Conservation (phyloP, 2,329 filamentous ascomycete species). For the Elsinoe perseae region DNA sequence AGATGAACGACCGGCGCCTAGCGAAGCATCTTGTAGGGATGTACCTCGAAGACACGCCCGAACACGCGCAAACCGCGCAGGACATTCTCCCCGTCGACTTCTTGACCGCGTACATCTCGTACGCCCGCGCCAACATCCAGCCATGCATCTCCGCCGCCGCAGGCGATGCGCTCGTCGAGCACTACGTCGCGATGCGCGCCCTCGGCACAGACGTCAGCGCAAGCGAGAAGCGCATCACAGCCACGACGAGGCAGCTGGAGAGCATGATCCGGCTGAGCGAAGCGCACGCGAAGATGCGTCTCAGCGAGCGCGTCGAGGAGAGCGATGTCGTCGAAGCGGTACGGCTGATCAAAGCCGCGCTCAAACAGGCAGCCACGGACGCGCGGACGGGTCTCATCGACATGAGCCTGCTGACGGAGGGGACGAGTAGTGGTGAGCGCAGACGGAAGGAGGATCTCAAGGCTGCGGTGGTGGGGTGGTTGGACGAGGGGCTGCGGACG, state of each 20-base stretch:
- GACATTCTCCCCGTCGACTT: slow-evolving; percentile 88
- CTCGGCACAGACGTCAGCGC: slow-evolving; percentile 65
- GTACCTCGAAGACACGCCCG: slow-evolving; percentile 91
- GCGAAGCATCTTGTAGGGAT: slow-evolving; percentile 90
- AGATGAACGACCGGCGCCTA: slow-evolving; percentile 77
- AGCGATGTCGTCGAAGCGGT: slow-evolving; percentile 85
- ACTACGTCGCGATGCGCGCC: slow-evolving; percentile 92
- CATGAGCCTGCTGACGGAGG: slow-evolving; percentile 91
- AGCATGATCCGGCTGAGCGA: slow-evolving; percentile 97
- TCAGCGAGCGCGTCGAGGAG: slow-evolving; percentile 65
- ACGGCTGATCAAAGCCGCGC: slow-evolving; percentile 81
- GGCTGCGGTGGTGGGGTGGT: slow-evolving; percentile 60
- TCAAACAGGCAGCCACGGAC: slow-evolving; percentile 97
- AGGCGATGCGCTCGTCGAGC: slow-evolving; percentile 71
- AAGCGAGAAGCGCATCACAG: slow-evolving; percentile 91
- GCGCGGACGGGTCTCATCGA: slow-evolving; percentile 84
- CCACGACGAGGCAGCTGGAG: slow-evolving; percentile 92
- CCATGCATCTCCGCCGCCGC: slow-evolving; percentile 73
- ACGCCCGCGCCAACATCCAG: slow-evolving; percentile 79
- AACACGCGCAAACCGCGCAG: slow-evolving; percentile 56
- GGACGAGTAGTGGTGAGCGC: slow-evolving; percentile 81
- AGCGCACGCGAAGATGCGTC: slow-evolving; percentile 96
- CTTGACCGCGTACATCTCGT: slow-evolving; percentile 93
- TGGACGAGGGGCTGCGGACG: slow-evolving; percentile 70
- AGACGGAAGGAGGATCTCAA: slow-evolving; percentile 78